Evolutionary conservation across 2,329 filamentous ascomycete species (phyloP).

Genomic region (Alternaria triticimaculans): DNA sequence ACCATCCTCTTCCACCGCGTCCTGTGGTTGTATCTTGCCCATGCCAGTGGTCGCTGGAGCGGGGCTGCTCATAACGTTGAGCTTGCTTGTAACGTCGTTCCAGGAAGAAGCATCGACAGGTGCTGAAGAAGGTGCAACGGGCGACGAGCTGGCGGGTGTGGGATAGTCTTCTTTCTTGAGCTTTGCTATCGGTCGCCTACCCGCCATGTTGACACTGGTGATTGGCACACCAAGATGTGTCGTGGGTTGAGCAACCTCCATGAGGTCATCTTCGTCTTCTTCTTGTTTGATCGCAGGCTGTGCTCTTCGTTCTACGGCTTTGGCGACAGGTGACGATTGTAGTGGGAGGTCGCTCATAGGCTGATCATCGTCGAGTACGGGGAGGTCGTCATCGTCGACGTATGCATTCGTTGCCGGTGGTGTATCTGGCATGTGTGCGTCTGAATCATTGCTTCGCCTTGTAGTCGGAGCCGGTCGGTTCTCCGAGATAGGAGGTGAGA

Average conservation of each 20-base stretch:
- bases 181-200: conserved; percentile 78
- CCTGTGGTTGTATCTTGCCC: conserved; percentile 81
- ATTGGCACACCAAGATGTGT: conserved; percentile 68
- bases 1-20: conserved; percentile 92
- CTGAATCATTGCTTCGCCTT: conserved; percentile 39
- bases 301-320: conserved; percentile 75
- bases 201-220: conserved; percentile 82
- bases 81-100: conserved; percentile 83
- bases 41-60: conserved; percentile 67
- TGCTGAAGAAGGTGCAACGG: conserved; percentile 65
- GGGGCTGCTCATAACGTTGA: conserved; percentile 84
- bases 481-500: conserved; percentile 74
- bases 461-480: conserved; percentile 36
- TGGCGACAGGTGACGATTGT: conserved; percentile 85
- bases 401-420: conserved; percentile 48
- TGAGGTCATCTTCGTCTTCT: conserved; percentile 76
- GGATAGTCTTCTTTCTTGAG: conserved; percentile 70
- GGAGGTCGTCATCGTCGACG: conserved; percentile 64
- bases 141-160: conserved; percentile 78
- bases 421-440: conserved; percentile 55
- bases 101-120: conserved; percentile 77
- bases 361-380: conserved; percentile 69
- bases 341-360: conserved; percentile 80
- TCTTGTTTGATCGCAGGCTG: conserved; percentile 63
- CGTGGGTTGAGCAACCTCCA: conserved; percentile 82